These are phyloP conservation scores for Acer yangbiense DNA, from an alignment of 345 rosid species.

Conservation along the genomic window DNA sequence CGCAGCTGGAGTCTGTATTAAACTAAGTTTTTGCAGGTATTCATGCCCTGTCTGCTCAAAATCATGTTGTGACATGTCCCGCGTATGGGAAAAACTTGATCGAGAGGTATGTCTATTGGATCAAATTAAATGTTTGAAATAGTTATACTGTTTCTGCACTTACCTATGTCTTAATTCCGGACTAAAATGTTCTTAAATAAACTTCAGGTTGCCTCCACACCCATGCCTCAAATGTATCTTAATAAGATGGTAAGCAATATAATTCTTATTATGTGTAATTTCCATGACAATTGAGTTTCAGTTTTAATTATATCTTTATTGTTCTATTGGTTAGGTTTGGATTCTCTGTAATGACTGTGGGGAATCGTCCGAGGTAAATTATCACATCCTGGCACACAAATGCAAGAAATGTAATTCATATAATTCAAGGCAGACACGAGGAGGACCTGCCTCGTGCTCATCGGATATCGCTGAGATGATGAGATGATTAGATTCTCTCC, in stretches of 20 bases:
- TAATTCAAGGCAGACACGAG: conserved; percentile 52
- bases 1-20: too few species aligned
- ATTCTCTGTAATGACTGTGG: conserved; percentile 71
- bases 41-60: conserved; percentile 68
- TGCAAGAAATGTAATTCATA: conserved; percentile 59
- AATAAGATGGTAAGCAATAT: conserved; percentile 41
- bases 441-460: conserved; percentile 24
- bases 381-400: conserved; percentile 49
- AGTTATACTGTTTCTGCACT: not conserved
- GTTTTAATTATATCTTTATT: not conserved
- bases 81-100: conserved; percentile 49
- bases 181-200: conserved; percentile 1
- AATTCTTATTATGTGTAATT: not conserved
- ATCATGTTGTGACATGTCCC: conserved; percentile 53
- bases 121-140: not conserved
- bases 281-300: not conserved
- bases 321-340: conserved; percentile 48
- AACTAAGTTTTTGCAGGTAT: conserved; percentile 40
- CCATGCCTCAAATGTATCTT: conserved; percentile 51
- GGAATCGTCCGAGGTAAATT: conserved; percentile 41
- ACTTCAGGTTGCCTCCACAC: conserved; percentile 51
- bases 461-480: conserved; percentile 10
- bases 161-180: not conserved
- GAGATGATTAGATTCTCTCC: not conserved
- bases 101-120: conserved; percentile 35